Base-by-base conservation (phyloP, 2,329 filamentous ascomycete genomes). In the Curvularia sp. region DNA sequence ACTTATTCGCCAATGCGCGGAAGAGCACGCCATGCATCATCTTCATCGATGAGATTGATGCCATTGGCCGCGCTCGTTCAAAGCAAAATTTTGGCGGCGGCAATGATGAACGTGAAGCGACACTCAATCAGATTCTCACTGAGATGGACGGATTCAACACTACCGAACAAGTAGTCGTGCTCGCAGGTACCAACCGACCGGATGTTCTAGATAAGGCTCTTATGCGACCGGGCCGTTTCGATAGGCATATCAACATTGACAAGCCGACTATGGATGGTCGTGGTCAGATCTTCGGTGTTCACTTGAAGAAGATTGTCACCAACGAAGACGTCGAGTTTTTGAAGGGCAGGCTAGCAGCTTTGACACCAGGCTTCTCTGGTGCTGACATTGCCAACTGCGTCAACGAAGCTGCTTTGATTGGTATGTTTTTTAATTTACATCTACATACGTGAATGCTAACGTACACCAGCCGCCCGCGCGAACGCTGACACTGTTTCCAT, bases 71-170 rank as follows among this genome's bases (percentile, higher is more conserved):
- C 75, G 91, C 94, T 55, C 88, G 95, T 80, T 84, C 89, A 22
- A 96, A 97, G 75, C 87, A 89, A 35, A 90, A 89, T 64, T 92
- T 92, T 58, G 90, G 90, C 39, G 93, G 94, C 64, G 95, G 95
- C 61, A 98, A 98, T 73, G 95, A 99, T 74, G 95, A 99, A 81
- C 90, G 95, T 61, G 95, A 99, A 80, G 92, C 91, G 48, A 99
- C 95, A 0, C 88, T 99, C 28, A 99, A 99, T 79, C 95, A 99
- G 80, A 98, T 99, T 61, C 83, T 99, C 53, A 99, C 95, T 0
- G 95, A 99, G 78, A 99, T 99, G 95, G 95, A 99, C 76, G 95
- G 94, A 58, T 98, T 98, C 87, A 97, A 97, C 79, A 98, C 94
- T 7, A 87, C 89, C 2, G 94, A 98, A 73, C 94, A 98, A 80